Conservation (phyloP, 225 moss, liverwort and hornwort species). For the Antitrichia curtipendula region DNA sequence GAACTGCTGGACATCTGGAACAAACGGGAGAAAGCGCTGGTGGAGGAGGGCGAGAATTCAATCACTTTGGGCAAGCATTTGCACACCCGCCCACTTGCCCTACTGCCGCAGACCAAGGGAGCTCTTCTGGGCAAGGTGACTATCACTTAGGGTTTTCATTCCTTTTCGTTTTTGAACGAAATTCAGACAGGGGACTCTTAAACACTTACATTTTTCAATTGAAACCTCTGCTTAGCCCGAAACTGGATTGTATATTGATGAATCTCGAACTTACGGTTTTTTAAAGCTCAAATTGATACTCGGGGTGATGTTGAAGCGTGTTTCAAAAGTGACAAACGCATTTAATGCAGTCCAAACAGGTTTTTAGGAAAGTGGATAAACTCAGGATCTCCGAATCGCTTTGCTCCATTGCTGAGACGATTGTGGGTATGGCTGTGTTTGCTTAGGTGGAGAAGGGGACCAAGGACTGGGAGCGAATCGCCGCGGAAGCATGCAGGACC, state of each 20-base stretch:
- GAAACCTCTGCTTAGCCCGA: not conserved
- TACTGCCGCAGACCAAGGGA: slow-evolving; percentile 36
- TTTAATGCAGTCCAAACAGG: not conserved
- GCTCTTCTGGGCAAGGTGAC: slow-evolving; percentile 65
- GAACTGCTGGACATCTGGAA: slow-evolving; percentile 87
- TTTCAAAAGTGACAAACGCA: not conserved
- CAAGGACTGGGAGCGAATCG: slow-evolving; percentile 54
- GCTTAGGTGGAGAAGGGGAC: slow-evolving; percentile 40
- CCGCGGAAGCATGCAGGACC: slow-evolving; percentile 64
- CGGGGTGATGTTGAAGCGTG: not conserved
- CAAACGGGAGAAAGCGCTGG: slow-evolving; percentile 54
- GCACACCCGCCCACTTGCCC: slow-evolving; percentile 78
- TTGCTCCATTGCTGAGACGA: not conserved
- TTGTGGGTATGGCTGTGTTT: not conserved
- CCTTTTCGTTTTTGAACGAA: not conserved
- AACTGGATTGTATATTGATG: not conserved
- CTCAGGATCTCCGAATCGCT: not conserved
- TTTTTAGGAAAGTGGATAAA: not conserved
- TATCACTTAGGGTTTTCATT: not conserved
- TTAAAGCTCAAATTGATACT: not conserved
- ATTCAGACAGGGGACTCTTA: not conserved
- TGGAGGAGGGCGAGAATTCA: slow-evolving; percentile 49
- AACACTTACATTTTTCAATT: not conserved
- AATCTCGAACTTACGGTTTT: not conserved
- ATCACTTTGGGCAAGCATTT: slow-evolving; percentile 58